Base-by-base conservation (phyloP, 768 basidiomycete species). In the Russula brevipes region DNA sequence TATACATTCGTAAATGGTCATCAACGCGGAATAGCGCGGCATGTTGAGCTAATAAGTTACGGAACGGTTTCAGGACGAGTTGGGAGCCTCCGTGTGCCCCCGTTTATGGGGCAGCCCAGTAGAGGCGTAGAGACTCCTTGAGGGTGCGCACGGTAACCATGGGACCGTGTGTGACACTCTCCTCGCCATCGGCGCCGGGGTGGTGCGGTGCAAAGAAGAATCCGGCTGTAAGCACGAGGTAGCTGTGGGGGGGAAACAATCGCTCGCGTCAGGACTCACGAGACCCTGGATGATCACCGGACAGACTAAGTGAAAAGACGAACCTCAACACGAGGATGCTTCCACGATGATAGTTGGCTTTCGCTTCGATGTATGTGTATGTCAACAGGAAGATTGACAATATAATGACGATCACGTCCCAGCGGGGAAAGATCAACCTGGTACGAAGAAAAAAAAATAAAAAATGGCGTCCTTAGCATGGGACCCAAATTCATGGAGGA, bases 311-410 rank as follows among this genome's bases (percentile, higher is more conserved):
- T 2, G 12, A 35, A 17, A 39, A 68, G 70, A 19, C 45, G 64
- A 68, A 95, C 92, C 94, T 94, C 54, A 98, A 79, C 59, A 98
- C 88, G 51, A 99, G 85, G 63, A 97, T 97, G 69, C 91, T 94
- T 52, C 97, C 97, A 68, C 97, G 86, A 72, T 98, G 94, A 73
- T 99, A 99, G 76, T 98, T 98, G 69, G 90, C 91, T 78, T 89
- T 94, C n/a, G 94, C 94, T 76, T 99, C 97, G 70, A 98, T 97
- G 73, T 97, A 98, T 4, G 94, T 96, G 74, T 99, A 99, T 0
- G 97, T 98, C 81, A 99, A 85, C 66, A 98, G 76, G 81, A 98
- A 99, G 77, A 99, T 94, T 0, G 94, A 92, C 50, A 99, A 82
- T 68, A 98, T 89, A 71, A 98, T 88, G 33, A 87, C 89, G 69